These are phyloP conservation scores for Termitomyces titanicus DNA, from an alignment of 768 basidiomycete species.

Conservation along the genomic window DNA sequence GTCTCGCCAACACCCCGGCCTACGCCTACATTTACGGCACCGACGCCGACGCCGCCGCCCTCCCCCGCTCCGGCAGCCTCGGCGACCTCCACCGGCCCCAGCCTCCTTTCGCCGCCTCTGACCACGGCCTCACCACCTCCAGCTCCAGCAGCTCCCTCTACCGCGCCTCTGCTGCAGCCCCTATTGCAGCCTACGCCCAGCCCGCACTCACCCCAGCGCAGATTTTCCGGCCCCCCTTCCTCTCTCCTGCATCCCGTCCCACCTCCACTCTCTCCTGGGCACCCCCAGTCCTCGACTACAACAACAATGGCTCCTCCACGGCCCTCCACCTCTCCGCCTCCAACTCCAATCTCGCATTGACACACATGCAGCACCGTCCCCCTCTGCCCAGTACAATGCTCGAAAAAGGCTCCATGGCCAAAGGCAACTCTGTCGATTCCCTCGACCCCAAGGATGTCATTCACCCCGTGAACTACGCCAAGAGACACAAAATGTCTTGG, in stretches of 20 bases:
- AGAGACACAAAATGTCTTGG: conserved; percentile 26
- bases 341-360: conserved; percentile 23
- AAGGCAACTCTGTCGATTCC: not conserved
- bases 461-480: not conserved
- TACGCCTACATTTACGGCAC: conserved; percentile 20
- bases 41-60: conserved; percentile 10
- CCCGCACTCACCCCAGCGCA: conserved; percentile 40
- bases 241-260: conserved; percentile 68
- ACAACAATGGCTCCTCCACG: conserved; percentile 19
- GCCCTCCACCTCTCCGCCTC: conserved; percentile 22
- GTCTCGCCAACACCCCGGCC: conserved; percentile 21
- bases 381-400: conserved; percentile 49
- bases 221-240: conserved; percentile 66
- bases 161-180: conserved; percentile 40
- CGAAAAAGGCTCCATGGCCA: conserved; percentile 21
- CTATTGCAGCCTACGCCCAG: conserved; percentile 29
- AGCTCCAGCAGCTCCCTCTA: conserved; percentile 34
- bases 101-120: not conserved
- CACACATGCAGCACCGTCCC: conserved; percentile 43
- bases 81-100: conserved; percentile 35
- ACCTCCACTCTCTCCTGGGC: conserved; percentile 54
- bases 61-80: conserved; percentile 19
- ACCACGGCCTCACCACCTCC: conserved; percentile 3
- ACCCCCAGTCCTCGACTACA: conserved; percentile 24
- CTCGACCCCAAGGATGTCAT: not conserved